These are phyloP conservation scores for Murraya paniculata DNA, from an alignment of 345 rosid genomes.

Conservation along the genomic window DNA sequence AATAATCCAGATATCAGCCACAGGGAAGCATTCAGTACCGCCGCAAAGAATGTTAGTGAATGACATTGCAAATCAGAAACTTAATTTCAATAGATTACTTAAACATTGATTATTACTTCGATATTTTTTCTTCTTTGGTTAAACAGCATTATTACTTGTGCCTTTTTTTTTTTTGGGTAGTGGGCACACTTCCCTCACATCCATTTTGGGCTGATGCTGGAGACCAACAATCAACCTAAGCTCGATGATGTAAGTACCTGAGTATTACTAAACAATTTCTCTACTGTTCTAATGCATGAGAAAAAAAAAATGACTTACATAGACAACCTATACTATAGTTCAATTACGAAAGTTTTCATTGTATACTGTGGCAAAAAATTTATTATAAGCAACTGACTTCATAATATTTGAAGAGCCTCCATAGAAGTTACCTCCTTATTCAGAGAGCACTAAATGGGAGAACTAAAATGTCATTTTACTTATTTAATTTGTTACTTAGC, in stretches of 20 bases:
- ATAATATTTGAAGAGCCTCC: background rate
- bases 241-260: constrained; percentile 42
- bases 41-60: constrained; percentile 87
- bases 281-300: too few species aligned
- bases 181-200: constrained; percentile 99
- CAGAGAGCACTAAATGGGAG: background rate
- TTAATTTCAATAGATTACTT: background rate
- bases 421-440: too few species aligned
- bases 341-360: too few species aligned
- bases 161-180: constrained; percentile 24
- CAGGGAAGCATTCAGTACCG: constrained; percentile 98
- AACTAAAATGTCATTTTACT: background rate
- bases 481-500: background rate
- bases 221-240: constrained; percentile 66
- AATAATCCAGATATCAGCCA: constrained; percentile 93
- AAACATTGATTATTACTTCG: background rate
- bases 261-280: background rate
- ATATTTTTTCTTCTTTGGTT: background rate
- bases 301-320: too few species aligned
- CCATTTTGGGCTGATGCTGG: constrained; percentile 83
- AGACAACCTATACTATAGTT: background rate
- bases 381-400: background rate
- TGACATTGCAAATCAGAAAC: background rate
- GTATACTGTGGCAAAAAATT: background rate
- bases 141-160: background rate